Evolutionary conservation across 495 filamentous ascomycete species (phyloP), one percentile per base, ranked within the genome.

Genomic region (Penicillium psychrofluorescens): DNA sequence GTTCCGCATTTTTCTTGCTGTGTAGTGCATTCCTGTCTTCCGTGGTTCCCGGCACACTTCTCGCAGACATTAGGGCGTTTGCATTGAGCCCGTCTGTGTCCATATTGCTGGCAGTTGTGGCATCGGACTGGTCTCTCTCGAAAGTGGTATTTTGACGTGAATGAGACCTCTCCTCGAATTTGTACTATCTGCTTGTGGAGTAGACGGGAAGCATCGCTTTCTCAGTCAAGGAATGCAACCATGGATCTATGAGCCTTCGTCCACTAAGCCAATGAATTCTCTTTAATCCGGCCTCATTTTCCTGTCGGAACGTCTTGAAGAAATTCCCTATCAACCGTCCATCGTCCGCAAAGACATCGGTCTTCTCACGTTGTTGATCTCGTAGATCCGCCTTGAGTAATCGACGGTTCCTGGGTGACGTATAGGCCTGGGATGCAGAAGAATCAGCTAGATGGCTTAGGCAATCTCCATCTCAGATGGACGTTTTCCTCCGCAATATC

Each of bases 211-310:
- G 51, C 58, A 22, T 63, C 48, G 39, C 13, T 46, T 0, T 42
- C 46, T 47, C 56, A 62, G 5, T 58, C 63, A 0, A 63, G 44
- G 37, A 63, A 66, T 0, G 62, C 51, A 13, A 62, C 60, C 51
- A 63, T 63, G 6, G 54, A 66, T n/a, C 60, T 46, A 59, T 64
- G 59, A 7, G 61, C 38, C 38, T 64, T 66, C 5, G 15, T 16
- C 15, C 15, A 16, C 15, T 16, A 4, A 16, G 15, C 15, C 15
- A 16, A 16, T 16, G 15, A 4, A 16, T 16, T 16, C 15, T 16
- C 15, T 16, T 16, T 16, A 16, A 16, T 1, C 15, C 15, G 4
- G 15, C 15, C 15, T 16, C 15, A 16, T 4, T 16, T 16, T 16
- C 15, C 15, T 16, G 15, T 16, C 15, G 15, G 15, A 16, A 16